A percentile compares a stretch with the other conserved stretches of the same genome.
phyloP scores from a whole-genome alignment of 176 grass and related monocot genomes.

The Hsuehochloa calcarea region DNA sequence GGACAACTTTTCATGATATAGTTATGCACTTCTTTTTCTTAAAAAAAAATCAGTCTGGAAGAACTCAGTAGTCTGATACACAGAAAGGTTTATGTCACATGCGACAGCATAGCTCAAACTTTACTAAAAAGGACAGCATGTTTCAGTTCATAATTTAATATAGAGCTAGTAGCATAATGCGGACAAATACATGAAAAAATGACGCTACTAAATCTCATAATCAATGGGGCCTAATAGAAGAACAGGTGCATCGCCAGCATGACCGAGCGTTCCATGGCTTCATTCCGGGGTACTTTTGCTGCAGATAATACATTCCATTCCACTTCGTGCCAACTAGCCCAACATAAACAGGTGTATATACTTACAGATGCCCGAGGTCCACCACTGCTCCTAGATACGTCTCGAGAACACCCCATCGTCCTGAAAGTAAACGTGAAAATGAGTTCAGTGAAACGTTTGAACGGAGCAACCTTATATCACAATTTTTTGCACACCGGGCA shows the following conservation, averaged over 20 bases:
- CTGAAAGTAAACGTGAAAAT: conserved; percentile 22
- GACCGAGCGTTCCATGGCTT: conserved; percentile 2
- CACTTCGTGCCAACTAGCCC: background rate
- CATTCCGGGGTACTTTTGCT: background rate
- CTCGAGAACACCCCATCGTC: background rate
- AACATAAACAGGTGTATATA: conserved; percentile 21
- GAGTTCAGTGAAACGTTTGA: conserved; percentile 6
- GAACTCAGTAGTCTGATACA: conserved; percentile 10
- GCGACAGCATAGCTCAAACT: background rate
- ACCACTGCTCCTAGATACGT: background rate
- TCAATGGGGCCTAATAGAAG: background rate
- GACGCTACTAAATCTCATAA: background rate
- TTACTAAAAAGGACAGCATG: conserved; percentile 1
- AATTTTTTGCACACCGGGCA: background rate
- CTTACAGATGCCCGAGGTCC: conserved; percentile 10
- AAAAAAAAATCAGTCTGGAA: background rate
- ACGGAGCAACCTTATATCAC: background rate
- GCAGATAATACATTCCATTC: conserved; percentile 19
- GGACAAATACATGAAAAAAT: conserved; percentile 1
- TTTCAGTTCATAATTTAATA: conserved; percentile 11
- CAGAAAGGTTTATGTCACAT: conserved; percentile 4
- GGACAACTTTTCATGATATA: background rate
- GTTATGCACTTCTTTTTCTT: background rate
- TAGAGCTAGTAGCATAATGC: conserved; percentile 8
- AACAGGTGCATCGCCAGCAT: background rate